Percentiles rank a stretch among this genome's conserved stretches.
These are phyloP conservation scores for Neonectria magnoliae DNA, from an alignment of 2,329 filamentous ascomycete genomes.

Conservation along the genomic window DNA sequence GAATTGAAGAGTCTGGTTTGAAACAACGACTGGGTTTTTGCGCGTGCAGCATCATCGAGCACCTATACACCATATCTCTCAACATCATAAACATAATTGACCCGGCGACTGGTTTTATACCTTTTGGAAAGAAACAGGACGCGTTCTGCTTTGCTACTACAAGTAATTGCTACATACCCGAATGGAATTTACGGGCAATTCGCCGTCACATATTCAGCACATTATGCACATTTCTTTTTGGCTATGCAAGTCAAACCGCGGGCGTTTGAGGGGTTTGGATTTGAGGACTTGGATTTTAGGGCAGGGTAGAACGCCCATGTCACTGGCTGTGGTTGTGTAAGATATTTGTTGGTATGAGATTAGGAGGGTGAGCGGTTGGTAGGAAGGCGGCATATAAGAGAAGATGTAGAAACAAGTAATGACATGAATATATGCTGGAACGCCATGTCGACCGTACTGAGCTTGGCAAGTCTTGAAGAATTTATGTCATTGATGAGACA, in stretches of 20 bases:
- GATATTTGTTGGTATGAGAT: slow-evolving; percentile 10
- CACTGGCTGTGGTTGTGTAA: background rate
- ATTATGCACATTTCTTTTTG: slow-evolving; percentile 25
- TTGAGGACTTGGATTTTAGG: slow-evolving; percentile 1
- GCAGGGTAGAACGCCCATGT: background rate
- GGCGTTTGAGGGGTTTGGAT: slow-evolving; percentile 25
- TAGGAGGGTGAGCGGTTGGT: slow-evolving; percentile 1
- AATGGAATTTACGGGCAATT: slow-evolving; percentile 6
- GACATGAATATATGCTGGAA: slow-evolving; percentile 23
- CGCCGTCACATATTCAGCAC: slow-evolving; percentile 21
- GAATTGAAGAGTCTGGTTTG: slow-evolving; percentile 33
- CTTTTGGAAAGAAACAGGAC: slow-evolving; percentile 7
- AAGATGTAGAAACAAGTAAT: slow-evolving; percentile 15
- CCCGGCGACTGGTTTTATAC: background rate
- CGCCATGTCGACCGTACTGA: background rate
- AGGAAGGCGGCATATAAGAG: background rate
- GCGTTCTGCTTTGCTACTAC: background rate
- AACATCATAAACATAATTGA: slow-evolving; percentile 15
- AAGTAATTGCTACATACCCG: background rate
- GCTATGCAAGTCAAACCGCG: slow-evolving; percentile 16
- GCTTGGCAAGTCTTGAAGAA: background rate
- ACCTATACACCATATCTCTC: slow-evolving; percentile 19
- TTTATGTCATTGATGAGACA: background rate
- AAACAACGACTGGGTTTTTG: slow-evolving; percentile 17
- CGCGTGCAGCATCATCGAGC: slow-evolving; percentile 12